Percentiles rank a stretch among this genome's conserved stretches.
Conservation (phyloP, 148 eudicot genomes). For the Polygonum maritimum region DNA sequence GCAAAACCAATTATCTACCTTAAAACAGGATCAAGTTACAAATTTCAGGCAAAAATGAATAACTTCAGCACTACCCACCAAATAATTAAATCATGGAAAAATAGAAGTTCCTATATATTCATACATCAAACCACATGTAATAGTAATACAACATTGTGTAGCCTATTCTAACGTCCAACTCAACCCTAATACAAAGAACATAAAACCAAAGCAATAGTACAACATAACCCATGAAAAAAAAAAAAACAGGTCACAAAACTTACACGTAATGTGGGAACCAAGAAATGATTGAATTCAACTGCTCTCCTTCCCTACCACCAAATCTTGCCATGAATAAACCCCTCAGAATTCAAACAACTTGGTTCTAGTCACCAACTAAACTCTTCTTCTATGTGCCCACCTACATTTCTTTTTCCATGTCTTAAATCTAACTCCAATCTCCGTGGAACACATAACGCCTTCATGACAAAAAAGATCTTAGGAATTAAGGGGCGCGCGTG, state of each 20-base stretch:
- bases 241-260: neutral
- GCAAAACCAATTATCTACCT: too few species aligned
- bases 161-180: neutral
- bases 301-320: neutral
- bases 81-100: neutral
- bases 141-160: neutral
- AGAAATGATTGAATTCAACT: constrained; percentile 2
- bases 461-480: neutral
- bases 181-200: neutral
- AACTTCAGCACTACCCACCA: neutral
- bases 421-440: neutral
- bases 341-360: neutral
- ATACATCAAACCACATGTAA: neutral
- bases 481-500: neutral
- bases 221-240: neutral
- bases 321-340: neutral
- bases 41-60: neutral
- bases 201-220: neutral
- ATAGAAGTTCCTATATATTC: neutral
- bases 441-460: neutral
- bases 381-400: constrained; percentile 2
- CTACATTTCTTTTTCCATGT: neutral
- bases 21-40: neutral
- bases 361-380: neutral
- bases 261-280: neutral